Evolutionary conservation across 1,139 yeast species (phyloP).

Genomic region (Geotrichum reessii): DNA sequence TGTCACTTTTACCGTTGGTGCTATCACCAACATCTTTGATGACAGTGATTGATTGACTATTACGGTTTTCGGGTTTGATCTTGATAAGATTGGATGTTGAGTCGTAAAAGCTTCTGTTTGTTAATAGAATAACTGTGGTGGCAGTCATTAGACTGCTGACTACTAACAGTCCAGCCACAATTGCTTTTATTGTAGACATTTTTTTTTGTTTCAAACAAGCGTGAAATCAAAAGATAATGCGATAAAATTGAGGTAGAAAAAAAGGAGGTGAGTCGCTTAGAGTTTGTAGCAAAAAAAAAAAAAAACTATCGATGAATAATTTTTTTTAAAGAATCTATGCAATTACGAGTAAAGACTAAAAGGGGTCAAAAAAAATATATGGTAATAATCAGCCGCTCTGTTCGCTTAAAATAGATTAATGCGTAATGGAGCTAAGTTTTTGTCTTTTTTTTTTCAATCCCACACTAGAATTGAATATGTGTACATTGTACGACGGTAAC

Average conservation of each 20-base stretch:
- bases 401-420: too few species aligned
- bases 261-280: neutral
- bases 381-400: too few species aligned
- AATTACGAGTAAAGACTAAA: too few species aligned
- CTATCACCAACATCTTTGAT: neutral
- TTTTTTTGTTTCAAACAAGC: neutral
- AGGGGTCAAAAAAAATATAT: too few species aligned
- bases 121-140: neutral
- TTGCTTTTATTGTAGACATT: neutral
- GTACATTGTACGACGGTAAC: too few species aligned
- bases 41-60: neutral
- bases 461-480: too few species aligned
- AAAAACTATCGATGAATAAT: too few species aligned
- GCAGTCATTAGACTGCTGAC: neutral
- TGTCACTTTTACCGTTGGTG: neutral
- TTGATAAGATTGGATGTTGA: neutral
- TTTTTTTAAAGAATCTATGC: too few species aligned
- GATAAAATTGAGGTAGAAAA: neutral
- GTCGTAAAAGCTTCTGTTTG: neutral
- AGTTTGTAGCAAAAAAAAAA: neutral
- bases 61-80: neutral
- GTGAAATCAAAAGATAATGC: neutral
- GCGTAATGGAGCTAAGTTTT: neutral
- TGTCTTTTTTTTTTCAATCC: too few species aligned
- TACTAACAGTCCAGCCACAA: neutral